Base-by-base conservation (phyloP, 441 rosid genomes). In the Pelargonium fulgidum region DNA sequence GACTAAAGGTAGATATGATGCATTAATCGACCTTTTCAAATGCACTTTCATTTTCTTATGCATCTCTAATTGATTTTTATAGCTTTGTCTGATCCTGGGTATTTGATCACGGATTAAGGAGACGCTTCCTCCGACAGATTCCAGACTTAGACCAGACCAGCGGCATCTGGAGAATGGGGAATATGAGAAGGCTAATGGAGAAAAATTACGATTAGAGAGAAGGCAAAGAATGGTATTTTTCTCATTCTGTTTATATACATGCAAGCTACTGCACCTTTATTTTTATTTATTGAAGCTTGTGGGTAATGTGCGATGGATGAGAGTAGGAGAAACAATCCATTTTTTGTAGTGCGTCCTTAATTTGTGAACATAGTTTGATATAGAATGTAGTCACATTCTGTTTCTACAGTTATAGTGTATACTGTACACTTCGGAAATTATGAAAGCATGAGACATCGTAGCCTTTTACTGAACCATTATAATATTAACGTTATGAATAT, bases 51-150 rank as follows among this genome's bases (percentile, higher is more conserved):
- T 64, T 77, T 75, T 72, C 75, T 58, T 77, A 64, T 79, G 82
- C 80, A 81, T 78, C 64, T 81, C 85, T 85, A 77, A 76, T 83
- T 20, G 73, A 68, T 75, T 73, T 70, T 69, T 80, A 76, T 81
- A 82, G 76, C 77, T 50, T 33, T 83, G 73, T 83, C 92, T 91
- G 87, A 85, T 80, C 33, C 73, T 64, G 81, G 82, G 86, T 79
- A 78, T 86, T 85, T 87, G 89, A 82, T 86, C 62, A 81, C 78
- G 84, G 80, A 77, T 85, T 78, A 84, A 93, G 97, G 99, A 87
- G 88, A 92, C 83, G 82, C 92, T 94, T 50, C 97, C 96, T n/a
- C 97, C 92, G 11, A 94, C 96, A 50, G 96, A 94, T 84, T 94
- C 94, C 50, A 85, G 97, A 79, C 90, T 90, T 8, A 78, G 97